Base-by-base conservation (phyloP, 257 asterid genomes). In the Scutellaria baicalensis region DNA sequence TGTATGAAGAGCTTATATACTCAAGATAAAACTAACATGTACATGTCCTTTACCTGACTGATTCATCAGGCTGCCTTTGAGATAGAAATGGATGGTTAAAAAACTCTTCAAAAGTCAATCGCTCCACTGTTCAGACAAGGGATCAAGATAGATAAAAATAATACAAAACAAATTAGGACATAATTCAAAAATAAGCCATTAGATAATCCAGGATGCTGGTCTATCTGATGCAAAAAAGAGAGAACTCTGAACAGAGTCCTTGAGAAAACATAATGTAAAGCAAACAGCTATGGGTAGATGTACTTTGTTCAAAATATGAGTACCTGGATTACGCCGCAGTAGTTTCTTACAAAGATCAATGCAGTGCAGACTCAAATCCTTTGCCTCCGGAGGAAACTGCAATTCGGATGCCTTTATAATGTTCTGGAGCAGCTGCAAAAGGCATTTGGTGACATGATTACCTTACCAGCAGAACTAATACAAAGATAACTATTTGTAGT, bases 31-130 rank as follows among this genome's bases (percentile, higher is more conserved):
- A 59, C 73, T 14, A 66, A 75, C 45, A 55, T 16, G 74, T 69
- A 68, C 76, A 14, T 78, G 65, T 45, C 31, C 36, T 64, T 78
- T 79, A 89, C 96, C 96, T 79, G 64, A 62, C 44, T 9, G 80
- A 58, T 65, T 82, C 85, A 77, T 82, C 85, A 17, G 86, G 84
- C 61, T 79, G 85, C 75, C 75, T 79, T 66, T 78, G 84, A 49
- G 91, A 83, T 65, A 92, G 88, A 83, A 82, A 92, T 57, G 95
- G 89, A 80, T 92, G 98, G 85, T 88, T 84, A 77, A 92, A 92
- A 73, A 92, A 89, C 78, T 92, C 98, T 71, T 88, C 96, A 83
- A 88, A 92, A 16, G 96, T 88, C 91, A 92, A 75, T 43, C 96
- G 81, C 83, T 86, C 94, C 84, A 89, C 98, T 92, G 89, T 21